phyloP scores from a whole-genome alignment of 352 stramenopile genomes.

The Phytopythium oedochilum region DNA sequence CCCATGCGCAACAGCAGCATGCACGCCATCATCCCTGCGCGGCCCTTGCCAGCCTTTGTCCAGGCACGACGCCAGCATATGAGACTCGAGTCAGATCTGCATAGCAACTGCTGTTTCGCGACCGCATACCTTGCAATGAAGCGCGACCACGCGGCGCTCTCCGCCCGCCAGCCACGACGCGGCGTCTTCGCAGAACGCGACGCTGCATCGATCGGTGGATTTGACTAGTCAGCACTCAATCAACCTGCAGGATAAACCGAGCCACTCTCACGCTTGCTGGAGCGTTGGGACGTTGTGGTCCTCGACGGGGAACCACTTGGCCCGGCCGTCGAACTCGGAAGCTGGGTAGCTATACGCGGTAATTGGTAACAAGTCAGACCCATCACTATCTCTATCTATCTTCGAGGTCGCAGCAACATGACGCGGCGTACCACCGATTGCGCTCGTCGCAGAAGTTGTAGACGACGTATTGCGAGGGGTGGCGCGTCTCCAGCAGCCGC shows the following conservation, averaged over 20 bases:
- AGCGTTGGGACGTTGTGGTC: conserved; percentile 72
- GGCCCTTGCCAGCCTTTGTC: conserved; percentile 57
- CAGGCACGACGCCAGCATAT: background rate
- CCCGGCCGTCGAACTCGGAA: conserved; percentile 38
- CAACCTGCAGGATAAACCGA: no score
- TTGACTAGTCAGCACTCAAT: no score
- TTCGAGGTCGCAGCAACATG: background rate
- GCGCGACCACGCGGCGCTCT: conserved; percentile 38
- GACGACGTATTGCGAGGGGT: conserved; percentile 57
- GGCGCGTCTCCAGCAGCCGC: conserved; percentile 42
- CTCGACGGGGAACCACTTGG: conserved; percentile 59
- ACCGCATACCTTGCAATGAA: conserved; percentile 64
- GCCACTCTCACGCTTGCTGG: conserved; percentile 45
- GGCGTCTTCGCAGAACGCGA: conserved; percentile 65
- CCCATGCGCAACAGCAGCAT: conserved; percentile 69
- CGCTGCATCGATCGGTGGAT: no score
- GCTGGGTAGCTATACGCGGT: conserved; percentile 35
- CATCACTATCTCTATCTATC: background rate
- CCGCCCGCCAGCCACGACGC: conserved; percentile 47
- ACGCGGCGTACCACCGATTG: conserved; percentile 43
- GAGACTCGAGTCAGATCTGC: background rate
- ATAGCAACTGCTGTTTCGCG: background rate
- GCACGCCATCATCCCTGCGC: conserved; percentile 77
- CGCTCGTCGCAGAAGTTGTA: conserved; percentile 74
- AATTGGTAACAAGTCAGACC: background rate